These are phyloP conservation scores for Microcyclospora pomicola DNA, from an alignment of 2,329 filamentous ascomycete species.

Conservation along the genomic window DNA sequence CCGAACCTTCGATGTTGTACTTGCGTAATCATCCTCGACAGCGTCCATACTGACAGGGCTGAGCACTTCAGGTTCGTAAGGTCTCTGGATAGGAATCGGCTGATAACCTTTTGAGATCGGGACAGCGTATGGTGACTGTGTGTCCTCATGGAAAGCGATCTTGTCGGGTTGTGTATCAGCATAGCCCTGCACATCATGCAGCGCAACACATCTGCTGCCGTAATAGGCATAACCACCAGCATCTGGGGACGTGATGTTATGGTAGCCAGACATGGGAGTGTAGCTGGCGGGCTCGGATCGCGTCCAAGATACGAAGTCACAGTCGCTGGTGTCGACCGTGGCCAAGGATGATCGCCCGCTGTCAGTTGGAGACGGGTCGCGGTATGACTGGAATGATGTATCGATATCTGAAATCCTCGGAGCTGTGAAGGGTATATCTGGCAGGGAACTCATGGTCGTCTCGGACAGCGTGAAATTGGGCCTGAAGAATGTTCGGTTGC, in stretches of 20 bases:
- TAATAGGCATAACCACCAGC: not conserved
- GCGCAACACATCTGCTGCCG: conserved; percentile 7
- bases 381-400: not conserved
- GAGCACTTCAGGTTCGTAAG: not conserved
- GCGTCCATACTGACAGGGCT: not conserved
- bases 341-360: conserved; percentile 5
- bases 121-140: conserved; percentile 1
- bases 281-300: conserved; percentile 1
- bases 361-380: conserved; percentile 4
- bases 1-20: conserved; percentile 1
- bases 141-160: conserved; percentile 4
- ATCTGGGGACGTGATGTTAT: not conserved
- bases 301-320: conserved; percentile 2
- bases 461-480: not conserved
- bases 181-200: conserved; percentile 13
- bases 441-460: not conserved
- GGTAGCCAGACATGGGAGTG: conserved; percentile 1
- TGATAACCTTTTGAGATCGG: conserved; percentile 15
- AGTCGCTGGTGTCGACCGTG: conserved; percentile 2
- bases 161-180: conserved; percentile 9
- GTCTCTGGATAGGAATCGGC: not conserved
- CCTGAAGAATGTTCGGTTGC: conserved; percentile 1
- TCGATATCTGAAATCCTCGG: not conserved
- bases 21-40: conserved; percentile 3
- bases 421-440: conserved; percentile 1